A percentile compares a stretch with the other conserved stretches of the same genome.
Evolutionary conservation across 768 basidiomycete genomes (phyloP).

Genomic region (Boletus subcaerulescens): DNA sequence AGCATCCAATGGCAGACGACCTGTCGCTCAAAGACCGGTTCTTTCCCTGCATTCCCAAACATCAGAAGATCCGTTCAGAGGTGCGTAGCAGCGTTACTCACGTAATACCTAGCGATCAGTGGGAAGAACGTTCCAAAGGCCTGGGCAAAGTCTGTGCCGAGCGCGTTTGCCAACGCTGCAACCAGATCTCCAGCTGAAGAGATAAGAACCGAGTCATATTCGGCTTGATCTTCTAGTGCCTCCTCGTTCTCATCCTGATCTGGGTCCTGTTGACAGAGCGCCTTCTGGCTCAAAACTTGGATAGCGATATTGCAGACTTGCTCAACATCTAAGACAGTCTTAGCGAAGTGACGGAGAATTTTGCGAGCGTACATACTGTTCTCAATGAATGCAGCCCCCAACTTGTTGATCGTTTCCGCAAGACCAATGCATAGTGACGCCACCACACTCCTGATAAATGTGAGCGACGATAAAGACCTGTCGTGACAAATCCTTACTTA

Average conservation of each 20-base stretch:
- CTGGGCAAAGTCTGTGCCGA: slow-evolving; percentile 80
- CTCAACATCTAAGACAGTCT: slow-evolving; percentile 56
- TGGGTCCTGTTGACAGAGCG: slow-evolving; percentile 94
- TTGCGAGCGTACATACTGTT: slow-evolving; percentile 50
- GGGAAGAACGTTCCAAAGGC: slow-evolving; percentile 88
- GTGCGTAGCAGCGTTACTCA: slow-evolving; percentile 38
- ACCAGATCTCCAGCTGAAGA: slow-evolving; percentile 94
- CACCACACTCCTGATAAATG: slow-evolving; percentile 67
- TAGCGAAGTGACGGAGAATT: not conserved
- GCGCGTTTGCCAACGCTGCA: slow-evolving; percentile 76
- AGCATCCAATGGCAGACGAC: slow-evolving; percentile 87
- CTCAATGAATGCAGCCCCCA: slow-evolving; percentile 85
- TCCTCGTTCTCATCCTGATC: slow-evolving; percentile 88
- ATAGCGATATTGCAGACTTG: slow-evolving; percentile 75
- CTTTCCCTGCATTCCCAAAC: slow-evolving; percentile 55
- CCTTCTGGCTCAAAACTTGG: slow-evolving; percentile 90
- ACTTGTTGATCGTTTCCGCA: slow-evolving; percentile 87
- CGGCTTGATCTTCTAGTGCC: slow-evolving; percentile 85
- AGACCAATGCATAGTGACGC: slow-evolving; percentile 84
- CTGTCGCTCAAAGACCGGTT: slow-evolving; percentile 86
- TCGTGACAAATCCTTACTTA: slow-evolving; percentile 63
- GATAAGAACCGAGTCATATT: slow-evolving; percentile 95
- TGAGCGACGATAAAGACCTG: slow-evolving; percentile 14
- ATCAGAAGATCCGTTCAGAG: not conserved
- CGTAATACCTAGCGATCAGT: slow-evolving; percentile 88